A percentile compares a stretch with the other conserved stretches of the same genome.
phyloP scores from a whole-genome alignment of 805 yeast genomes.

The Saccharomyces mikatae region DNA sequence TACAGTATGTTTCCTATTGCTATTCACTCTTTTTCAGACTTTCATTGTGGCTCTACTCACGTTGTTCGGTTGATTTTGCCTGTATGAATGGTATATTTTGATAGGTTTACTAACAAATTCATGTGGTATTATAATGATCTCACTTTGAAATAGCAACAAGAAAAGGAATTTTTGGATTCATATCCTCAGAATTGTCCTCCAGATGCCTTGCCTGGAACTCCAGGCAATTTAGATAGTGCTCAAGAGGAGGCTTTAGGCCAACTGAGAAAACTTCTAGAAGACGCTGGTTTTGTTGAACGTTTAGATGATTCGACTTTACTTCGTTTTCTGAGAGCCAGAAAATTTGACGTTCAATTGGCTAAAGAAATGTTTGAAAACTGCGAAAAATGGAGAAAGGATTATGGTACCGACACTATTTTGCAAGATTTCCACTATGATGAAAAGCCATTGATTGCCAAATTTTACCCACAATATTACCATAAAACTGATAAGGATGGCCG shows the following conservation, averaged over 20 bases:
- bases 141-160: conserved; percentile 10
- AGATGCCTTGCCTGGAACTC: conserved; percentile 62
- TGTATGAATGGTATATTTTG: not conserved
- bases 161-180: conserved; percentile 37
- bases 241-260: conserved; percentile 55
- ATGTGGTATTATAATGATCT: not conserved
- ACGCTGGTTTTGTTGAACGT: conserved; percentile 64
- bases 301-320: conserved; percentile 78
- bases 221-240: conserved; percentile 66
- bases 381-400: conserved; percentile 86
- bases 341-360: conserved; percentile 77
- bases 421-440: conserved; percentile 87
- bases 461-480: conserved; percentile 95
- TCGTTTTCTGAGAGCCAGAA: conserved; percentile 90
- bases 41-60: conserved; percentile 1
- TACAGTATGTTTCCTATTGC: conserved; percentile 9
- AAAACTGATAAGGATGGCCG: conserved; percentile 96
- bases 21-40: not conserved
- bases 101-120: conserved; percentile 5
- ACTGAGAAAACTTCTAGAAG: conserved; percentile 49
- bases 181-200: conserved; percentile 65
- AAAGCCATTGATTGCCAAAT: conserved; percentile 79
- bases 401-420: conserved; percentile 79
- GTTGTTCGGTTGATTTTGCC: not conserved
- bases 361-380: conserved; percentile 76